Evolutionary conservation across 2,329 filamentous ascomycete genomes (phyloP).

Genomic region (Gaeumannomyces tritici): DNA sequence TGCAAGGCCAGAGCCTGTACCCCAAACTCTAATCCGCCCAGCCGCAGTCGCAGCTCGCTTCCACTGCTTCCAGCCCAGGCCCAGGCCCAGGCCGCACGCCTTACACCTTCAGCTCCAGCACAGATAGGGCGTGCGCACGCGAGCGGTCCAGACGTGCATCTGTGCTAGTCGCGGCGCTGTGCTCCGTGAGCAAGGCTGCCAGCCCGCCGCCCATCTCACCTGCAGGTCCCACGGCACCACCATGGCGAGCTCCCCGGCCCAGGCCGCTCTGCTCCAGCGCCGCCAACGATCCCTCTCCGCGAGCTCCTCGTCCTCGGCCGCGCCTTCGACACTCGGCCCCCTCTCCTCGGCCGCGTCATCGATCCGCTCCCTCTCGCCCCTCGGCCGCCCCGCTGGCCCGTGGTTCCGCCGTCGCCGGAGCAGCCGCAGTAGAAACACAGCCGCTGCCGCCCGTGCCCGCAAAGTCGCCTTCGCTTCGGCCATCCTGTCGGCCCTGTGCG

Average conservation of each 20-base stretch:
- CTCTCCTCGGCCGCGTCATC: slow-evolving; percentile 1
- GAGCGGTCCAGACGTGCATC: not conserved
- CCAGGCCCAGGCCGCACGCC: too few relatives aligned
- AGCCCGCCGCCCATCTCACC: not conserved
- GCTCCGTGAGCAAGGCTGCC: too few relatives aligned
- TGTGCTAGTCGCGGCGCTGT: too few relatives aligned
- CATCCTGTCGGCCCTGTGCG: slow-evolving; percentile 58
- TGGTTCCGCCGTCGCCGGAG: slow-evolving; percentile 3
- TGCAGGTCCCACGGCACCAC: not conserved
- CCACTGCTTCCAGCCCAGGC: not conserved
- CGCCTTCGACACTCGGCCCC: slow-evolving; percentile 1
- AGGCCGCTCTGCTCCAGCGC: not conserved
- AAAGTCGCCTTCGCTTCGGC: slow-evolving; percentile 42
- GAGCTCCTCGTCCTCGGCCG: not conserved
- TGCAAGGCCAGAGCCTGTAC: not conserved
- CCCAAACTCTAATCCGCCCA: not conserved
- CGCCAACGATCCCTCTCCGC: not conserved
- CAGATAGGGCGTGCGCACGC: not conserved
- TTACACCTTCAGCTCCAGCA: not conserved
- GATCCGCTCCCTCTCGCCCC: not conserved
- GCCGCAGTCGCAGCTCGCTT: not conserved
- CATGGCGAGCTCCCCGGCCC: not conserved
- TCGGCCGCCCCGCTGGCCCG: not conserved
- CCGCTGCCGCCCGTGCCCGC: slow-evolving; percentile 22
- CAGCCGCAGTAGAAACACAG: slow-evolving; percentile 1